Evolutionary conservation across 1,284 basidiomycete genomes (phyloP).

Genomic region (Rhodotorula mucilaginosa): DNA sequence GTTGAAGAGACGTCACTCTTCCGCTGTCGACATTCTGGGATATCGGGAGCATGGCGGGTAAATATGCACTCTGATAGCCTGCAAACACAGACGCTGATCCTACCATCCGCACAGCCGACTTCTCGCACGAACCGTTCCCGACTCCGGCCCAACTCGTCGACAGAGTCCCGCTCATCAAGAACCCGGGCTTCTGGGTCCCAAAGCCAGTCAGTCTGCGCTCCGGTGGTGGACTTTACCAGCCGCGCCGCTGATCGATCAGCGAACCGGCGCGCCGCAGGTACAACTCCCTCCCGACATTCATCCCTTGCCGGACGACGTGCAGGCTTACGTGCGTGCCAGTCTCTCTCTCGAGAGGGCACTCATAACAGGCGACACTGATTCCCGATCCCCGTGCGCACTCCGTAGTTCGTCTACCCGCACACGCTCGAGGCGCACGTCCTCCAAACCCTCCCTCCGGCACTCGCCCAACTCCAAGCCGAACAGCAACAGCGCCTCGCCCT

Average conservation of each 20-base stretch:
- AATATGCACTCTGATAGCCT: not conserved
- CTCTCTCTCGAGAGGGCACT: not conserved
- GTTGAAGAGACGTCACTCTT: no score
- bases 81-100: not conserved
- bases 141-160: conserved; percentile 26
- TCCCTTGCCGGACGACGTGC: conserved; percentile 81
- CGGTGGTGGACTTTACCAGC: no score
- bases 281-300: conserved; percentile 83
- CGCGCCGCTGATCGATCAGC: no score
- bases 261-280: conserved; percentile 56
- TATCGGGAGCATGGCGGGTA: not conserved
- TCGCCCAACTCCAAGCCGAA: conserved; percentile 63
- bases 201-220: conserved; percentile 59
- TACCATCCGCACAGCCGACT: not conserved
- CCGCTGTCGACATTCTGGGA: not conserved
- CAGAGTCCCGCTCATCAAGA: conserved; percentile 75
- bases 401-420: conserved; percentile 88
- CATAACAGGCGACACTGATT: no score
- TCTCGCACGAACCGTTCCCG: conserved; percentile 4
- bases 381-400: no score
- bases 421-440: conserved; percentile 81
- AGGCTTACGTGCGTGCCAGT: conserved; percentile 67
- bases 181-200: conserved; percentile 81
- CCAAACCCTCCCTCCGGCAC: conserved; percentile 61
- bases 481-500: conserved; percentile 61